phyloP scores from a whole-genome alignment of 257 asterid genomes.

The Ilex aquifolium region DNA sequence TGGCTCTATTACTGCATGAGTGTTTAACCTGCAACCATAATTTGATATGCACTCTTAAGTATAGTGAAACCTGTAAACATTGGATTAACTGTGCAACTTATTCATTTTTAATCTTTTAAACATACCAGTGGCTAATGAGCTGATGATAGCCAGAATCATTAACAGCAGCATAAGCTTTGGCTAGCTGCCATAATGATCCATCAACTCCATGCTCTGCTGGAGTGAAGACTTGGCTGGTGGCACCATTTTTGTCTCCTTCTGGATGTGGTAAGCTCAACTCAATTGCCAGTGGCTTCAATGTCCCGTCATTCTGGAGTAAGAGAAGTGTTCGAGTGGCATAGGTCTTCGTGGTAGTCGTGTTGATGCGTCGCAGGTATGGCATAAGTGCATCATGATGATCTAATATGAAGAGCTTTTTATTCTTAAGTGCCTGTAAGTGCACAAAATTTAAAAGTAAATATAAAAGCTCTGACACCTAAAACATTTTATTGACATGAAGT shows the following conservation, averaged over 20 bases:
- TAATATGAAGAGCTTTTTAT: slow-evolving; percentile 41
- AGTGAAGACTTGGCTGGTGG: slow-evolving; percentile 29
- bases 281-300: slow-evolving; percentile 44
- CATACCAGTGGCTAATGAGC: slow-evolving; percentile 43
- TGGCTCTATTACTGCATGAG: slow-evolving; percentile 53
- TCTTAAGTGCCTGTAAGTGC: slow-evolving; percentile 38
- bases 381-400: slow-evolving; percentile 52
- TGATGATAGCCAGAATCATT: slow-evolving; percentile 44
- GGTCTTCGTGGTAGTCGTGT: slow-evolving; percentile 23
- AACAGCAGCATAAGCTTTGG: slow-evolving; percentile 52
- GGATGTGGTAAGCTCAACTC: slow-evolving; percentile 39
- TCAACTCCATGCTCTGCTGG: slow-evolving; percentile 38
- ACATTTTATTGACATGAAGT: too few species aligned
- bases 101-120: neutral
- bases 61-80: too few species aligned
- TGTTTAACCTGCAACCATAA: slow-evolving; percentile 27
- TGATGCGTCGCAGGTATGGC: slow-evolving; percentile 31
- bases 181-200: slow-evolving; percentile 52
- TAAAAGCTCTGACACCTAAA: too few species aligned
- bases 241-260: slow-evolving; percentile 6
- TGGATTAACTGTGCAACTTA: neutral
- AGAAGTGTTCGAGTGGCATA: slow-evolving; percentile 48
- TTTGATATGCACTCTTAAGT: neutral
- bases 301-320: slow-evolving; percentile 38
- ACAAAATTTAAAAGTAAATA: too few species aligned